Conservation (phyloP, 2,329 filamentous ascomycete genomes). For the Aspergillus sp. region DNA sequence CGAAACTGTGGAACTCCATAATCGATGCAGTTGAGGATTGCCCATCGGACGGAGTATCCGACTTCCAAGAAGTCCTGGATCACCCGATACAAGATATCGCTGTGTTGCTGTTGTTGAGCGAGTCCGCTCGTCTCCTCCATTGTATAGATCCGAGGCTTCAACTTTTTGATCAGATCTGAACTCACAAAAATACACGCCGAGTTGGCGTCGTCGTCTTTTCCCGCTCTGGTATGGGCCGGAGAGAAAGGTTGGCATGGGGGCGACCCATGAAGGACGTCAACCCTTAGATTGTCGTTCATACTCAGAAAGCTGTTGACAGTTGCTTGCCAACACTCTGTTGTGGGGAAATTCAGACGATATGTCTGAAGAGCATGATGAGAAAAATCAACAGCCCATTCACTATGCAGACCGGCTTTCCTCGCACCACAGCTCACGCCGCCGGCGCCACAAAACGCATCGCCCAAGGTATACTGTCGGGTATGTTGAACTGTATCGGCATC, state of each 20-base stretch:
- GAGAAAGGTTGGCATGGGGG: constrained; percentile 79
- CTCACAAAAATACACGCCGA: constrained; percentile 54
- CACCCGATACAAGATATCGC: constrained; percentile 56
- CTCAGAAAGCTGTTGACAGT: constrained; percentile 49
- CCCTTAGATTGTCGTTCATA: constrained; percentile 38
- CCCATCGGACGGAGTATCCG: constrained; percentile 71
- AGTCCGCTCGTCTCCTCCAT: constrained; percentile 78
- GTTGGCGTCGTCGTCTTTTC: constrained; percentile 65
- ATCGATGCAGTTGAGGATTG: constrained; percentile 51
- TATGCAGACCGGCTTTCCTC: constrained; percentile 54
- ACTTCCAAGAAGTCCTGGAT: constrained; percentile 63
- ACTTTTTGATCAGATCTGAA: constrained; percentile 54
- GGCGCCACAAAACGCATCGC: constrained; percentile 71
- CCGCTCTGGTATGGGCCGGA: constrained; percentile 61
- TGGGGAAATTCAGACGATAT: constrained; percentile 59
- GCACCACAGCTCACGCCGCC: constrained; percentile 64
- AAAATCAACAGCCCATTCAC: constrained; percentile 66
- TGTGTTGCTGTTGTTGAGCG: constrained; percentile 47
- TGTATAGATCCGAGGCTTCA: constrained; percentile 68
- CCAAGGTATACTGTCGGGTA: constrained; percentile 59
- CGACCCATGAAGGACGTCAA: constrained; percentile 72
- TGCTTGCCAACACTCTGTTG: constrained; percentile 31
- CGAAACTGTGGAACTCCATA: constrained; percentile 53
- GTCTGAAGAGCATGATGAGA: constrained; percentile 57
- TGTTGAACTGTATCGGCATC: constrained; percentile 19